phyloP scores from a whole-genome alignment of 345 rosid genomes.

The Eucalyptus sp. region DNA sequence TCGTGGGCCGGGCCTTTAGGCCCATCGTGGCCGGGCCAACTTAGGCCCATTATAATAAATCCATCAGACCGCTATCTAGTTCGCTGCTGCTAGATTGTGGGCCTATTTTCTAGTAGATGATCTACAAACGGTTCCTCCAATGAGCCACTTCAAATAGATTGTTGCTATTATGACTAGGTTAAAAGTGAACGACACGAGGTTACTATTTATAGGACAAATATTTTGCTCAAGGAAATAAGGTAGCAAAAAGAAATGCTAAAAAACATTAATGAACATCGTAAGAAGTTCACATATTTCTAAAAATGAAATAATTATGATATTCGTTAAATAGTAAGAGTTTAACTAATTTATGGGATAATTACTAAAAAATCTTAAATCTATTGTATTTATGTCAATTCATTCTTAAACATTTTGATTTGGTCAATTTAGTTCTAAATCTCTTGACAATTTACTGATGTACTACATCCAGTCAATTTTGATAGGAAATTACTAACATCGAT shows the following conservation, averaged over 20 bases:
- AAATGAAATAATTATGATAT: neutral
- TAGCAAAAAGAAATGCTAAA: neutral
- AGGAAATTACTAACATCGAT: no score
- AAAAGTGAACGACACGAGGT: neutral
- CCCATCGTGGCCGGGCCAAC: no score
- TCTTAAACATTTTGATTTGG: no score
- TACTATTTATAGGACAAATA: neutral
- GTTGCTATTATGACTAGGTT: neutral
- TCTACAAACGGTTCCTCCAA: neutral
- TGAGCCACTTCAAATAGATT: no score
- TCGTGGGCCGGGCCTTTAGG: no score
- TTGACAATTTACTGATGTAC: no score
- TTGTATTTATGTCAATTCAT: no score
- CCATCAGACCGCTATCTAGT: neutral
- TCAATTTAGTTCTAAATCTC: no score
- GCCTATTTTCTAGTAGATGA: neutral
- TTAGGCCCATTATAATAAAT: no score
- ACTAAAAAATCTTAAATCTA: no score
- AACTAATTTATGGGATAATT: neutral
- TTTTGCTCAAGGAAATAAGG: neutral
- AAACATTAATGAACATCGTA: neutral
- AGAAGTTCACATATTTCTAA: neutral
- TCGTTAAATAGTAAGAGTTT: rapidly evolving
- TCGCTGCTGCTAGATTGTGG: neutral
- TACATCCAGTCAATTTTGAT: no score